A percentile compares a stretch with the other conserved stretches of the same genome.
These are phyloP conservation scores for Epichloe sylvatica DNA, from an alignment of 2,329 filamentous ascomycete genomes.

Conservation along the genomic window DNA sequence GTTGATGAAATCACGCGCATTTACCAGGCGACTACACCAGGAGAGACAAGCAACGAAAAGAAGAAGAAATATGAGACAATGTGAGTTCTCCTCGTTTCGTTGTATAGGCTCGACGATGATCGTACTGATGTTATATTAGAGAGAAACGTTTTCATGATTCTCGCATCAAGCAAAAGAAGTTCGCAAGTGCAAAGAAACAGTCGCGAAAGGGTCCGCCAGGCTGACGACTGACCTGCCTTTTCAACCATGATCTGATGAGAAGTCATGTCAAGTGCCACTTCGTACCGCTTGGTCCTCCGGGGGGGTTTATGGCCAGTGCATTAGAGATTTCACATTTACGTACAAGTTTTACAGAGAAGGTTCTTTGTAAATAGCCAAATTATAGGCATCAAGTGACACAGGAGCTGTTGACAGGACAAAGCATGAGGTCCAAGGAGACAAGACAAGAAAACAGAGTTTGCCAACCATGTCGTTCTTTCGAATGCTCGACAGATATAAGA, in stretches of 20 bases:
- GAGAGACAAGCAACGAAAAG: slow-evolving; percentile 31
- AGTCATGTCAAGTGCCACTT: too few species aligned
- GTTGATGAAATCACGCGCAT: slow-evolving; percentile 33
- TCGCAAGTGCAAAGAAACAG: slow-evolving; percentile 36
- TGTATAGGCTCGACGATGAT: not conserved
- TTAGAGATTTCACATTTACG: too few species aligned
- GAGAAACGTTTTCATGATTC: slow-evolving; percentile 31
- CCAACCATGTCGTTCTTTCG: too few species aligned
- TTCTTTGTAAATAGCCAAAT: too few species aligned
- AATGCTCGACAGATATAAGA: too few species aligned
- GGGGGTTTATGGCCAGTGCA: too few species aligned
- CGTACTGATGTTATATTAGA: slow-evolving; percentile 18
- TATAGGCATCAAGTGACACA: too few species aligned
- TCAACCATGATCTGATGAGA: not conserved
- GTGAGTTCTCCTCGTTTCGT: slow-evolving; percentile 19
- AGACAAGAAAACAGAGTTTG: too few species aligned
- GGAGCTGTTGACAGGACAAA: too few species aligned
- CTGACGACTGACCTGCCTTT: slow-evolving; percentile 7
- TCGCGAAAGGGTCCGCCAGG: slow-evolving; percentile 24
- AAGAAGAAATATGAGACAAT: slow-evolving; percentile 33
- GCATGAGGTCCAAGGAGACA: too few species aligned
- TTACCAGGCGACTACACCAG: slow-evolving; percentile 32
- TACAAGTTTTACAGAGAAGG: too few species aligned
- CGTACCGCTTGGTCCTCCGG: too few species aligned
- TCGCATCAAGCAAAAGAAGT: slow-evolving; percentile 34